These are phyloP conservation scores for Knoxdaviesia proteae DNA, from an alignment of 2,329 filamentous ascomycete species.

Conservation along the genomic window DNA sequence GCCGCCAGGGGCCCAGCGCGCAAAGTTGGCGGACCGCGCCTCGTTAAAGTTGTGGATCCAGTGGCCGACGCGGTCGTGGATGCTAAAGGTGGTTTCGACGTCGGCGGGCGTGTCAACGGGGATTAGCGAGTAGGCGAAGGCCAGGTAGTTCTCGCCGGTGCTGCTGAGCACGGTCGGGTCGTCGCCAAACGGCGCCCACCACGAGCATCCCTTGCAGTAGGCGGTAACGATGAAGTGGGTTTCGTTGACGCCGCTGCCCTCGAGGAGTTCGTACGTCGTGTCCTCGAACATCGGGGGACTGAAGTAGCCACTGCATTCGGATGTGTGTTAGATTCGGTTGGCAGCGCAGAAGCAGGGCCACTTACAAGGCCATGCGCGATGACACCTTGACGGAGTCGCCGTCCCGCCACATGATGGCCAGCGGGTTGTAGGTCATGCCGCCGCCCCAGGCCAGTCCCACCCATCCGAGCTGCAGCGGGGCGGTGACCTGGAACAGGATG, in stretches of 20 bases:
- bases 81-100: constrained; percentile 16
- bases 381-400: constrained; percentile 16
- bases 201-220: constrained; percentile 18
- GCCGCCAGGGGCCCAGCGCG: constrained; percentile 8
- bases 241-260: constrained; percentile 13
- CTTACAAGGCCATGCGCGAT: constrained; percentile 16
- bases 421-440: constrained; percentile 21
- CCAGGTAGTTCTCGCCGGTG: constrained; percentile 15
- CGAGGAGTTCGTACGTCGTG: constrained; percentile 13
- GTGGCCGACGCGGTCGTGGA: constrained; percentile 21
- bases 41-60: constrained; percentile 16
- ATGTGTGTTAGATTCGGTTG: no score
- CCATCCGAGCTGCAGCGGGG: constrained; percentile 19
- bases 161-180: constrained; percentile 14
- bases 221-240: constrained; percentile 16
- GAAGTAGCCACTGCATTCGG: constrained; percentile 13
- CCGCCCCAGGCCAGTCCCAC: constrained; percentile 22
- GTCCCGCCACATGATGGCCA: constrained; percentile 20
- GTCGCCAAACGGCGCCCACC: constrained; percentile 15
- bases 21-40: constrained; percentile 14
- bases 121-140: constrained; percentile 17
- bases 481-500: constrained; percentile 19
- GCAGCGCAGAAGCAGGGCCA: neutral
- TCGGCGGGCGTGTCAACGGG: constrained; percentile 17
- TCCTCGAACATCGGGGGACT: constrained; percentile 12